Evolutionary conservation across 2,329 filamentous ascomycete genomes (phyloP), one percentile per base, ranked within the genome.

Genomic region (Geosmithia flava): DNA sequence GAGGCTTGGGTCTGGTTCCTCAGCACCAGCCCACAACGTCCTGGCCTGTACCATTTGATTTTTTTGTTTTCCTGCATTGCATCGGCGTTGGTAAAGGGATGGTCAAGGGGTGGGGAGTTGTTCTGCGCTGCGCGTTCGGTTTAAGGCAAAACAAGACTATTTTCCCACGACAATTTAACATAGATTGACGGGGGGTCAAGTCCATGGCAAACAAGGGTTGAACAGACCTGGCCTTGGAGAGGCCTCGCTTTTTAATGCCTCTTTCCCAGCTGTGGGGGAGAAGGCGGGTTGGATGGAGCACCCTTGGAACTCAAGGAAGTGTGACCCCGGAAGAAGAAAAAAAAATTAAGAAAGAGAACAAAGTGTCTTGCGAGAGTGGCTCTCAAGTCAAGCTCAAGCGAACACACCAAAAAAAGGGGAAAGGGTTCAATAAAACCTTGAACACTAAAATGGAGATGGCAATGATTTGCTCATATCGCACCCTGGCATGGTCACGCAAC

Each of bases 31-130:
- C 10, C 11, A 5, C 39, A 46, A 47, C 44, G 52, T 42, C 43
- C 50, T 58, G 55, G 57, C 59, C 58, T 69, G 65, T 68, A 68
- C 58, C 60, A 64, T 60, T 62, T 64, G 55, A 54, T 58, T 61
- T 57, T 59, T 58, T 54, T 48, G 51, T 59, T 51, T 55, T 59
- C 53, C 49, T 70, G 75, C 75, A 78, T 78, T 74, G 75, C 75
- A 78, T 58, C 63, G 75, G 75, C 75, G 75, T 79, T 78, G 60
- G 64, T 53, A 60, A 57, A 60, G 65, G 60, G 59, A 50, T 58
- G 33, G 15, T 13, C 33, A 16, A 48, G 54, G 55, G 55, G 54
- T 54, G 55, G 55, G 58, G 56, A 51, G 54, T 50, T 53, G 54
- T 56, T 43, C 53, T 48, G 52, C 51, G 58, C 61, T 50, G 58